Percentiles rank a stretch among this genome's conserved stretches.
Conservation (phyloP, 2,329 filamentous ascomycete species). For the Orbilia ellipsospora region DNA sequence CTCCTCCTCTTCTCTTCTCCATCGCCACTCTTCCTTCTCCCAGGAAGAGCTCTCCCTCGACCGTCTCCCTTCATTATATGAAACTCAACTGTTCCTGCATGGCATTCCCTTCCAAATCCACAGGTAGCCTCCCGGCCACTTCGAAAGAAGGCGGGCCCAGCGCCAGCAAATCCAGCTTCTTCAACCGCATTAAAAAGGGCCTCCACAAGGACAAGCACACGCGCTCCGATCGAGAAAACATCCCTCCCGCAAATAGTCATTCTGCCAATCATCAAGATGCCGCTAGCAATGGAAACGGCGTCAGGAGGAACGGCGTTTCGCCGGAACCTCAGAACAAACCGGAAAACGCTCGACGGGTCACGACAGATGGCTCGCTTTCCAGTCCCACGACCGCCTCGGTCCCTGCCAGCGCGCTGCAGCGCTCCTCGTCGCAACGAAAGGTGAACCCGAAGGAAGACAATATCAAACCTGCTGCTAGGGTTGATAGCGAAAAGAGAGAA, state of each 20-base stretch:
- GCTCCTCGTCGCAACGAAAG: constrained; percentile 35
- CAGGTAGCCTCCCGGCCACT: constrained; percentile 54
- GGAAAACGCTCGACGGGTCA: constrained; percentile 46
- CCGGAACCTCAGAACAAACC: constrained; percentile 37
- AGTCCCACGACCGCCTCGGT: constrained; percentile 45
- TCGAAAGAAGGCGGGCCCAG: constrained; percentile 51
- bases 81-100: constrained; percentile 52
- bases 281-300: constrained; percentile 14
- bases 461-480: constrained; percentile 34
- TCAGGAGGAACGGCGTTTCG: constrained; percentile 17
- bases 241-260: constrained; percentile 13
- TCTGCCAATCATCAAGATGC: background rate
- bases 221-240: constrained; percentile 29
- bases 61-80: constrained; percentile 30
- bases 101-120: constrained; percentile 53
- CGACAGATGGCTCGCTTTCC: constrained; percentile 23
- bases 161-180: constrained; percentile 45
- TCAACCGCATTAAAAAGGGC: constrained; percentile 52
- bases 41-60: constrained; percentile 25
- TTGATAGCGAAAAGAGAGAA: constrained; percentile 51
- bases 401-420: constrained; percentile 38
- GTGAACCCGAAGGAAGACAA: constrained; percentile 26
- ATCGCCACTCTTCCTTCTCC: constrained; percentile 22
- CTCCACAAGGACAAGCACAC: constrained; percentile 45
- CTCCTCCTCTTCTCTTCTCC: constrained; percentile 22